Percentiles rank a stretch among this genome's conserved stretches.
Evolutionary conservation across 345 rosid species (phyloP).

Genomic region (Camelina neglecta): DNA sequence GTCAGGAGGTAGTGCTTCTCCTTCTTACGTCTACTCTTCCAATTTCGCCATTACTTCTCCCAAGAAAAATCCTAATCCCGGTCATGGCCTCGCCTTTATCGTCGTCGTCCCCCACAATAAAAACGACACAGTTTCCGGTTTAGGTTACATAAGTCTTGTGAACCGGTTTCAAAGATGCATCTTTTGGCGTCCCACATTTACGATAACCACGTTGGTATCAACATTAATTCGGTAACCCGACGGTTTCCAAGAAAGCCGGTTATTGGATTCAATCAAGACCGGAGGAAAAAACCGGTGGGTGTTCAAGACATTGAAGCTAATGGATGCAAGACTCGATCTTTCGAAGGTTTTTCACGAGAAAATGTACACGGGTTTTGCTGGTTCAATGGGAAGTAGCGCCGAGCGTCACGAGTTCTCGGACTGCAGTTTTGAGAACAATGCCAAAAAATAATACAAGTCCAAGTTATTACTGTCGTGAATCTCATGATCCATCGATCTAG

Average conservation of each 20-base stretch:
- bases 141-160: conserved; percentile 39
- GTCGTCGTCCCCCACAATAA: conserved; percentile 10
- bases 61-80: not conserved
- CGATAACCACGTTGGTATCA: conserved; percentile 45
- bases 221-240: conserved; percentile 35
- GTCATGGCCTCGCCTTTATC: conserved; percentile 38
- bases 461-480: not conserved
- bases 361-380: no score
- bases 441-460: no score
- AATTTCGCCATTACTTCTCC: conserved; percentile 26
- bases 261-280: conserved; percentile 18
- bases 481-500: no score
- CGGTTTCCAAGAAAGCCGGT: conserved; percentile 36
- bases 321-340: not conserved
- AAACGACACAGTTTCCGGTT: conserved; percentile 23
- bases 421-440: no score
- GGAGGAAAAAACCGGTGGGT: conserved; percentile 15
- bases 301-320: conserved; percentile 36
- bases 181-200: conserved; percentile 29
- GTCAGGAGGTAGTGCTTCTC: conserved; percentile 20
- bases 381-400: no score
- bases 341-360: no score
- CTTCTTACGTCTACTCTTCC: conserved; percentile 19
- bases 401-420: no score
- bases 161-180: conserved; percentile 30